Evolutionary conservation across 805 yeast species (phyloP), one percentile per base, ranked within the genome.

Genomic region (Suhomyces vadensis): DNA sequence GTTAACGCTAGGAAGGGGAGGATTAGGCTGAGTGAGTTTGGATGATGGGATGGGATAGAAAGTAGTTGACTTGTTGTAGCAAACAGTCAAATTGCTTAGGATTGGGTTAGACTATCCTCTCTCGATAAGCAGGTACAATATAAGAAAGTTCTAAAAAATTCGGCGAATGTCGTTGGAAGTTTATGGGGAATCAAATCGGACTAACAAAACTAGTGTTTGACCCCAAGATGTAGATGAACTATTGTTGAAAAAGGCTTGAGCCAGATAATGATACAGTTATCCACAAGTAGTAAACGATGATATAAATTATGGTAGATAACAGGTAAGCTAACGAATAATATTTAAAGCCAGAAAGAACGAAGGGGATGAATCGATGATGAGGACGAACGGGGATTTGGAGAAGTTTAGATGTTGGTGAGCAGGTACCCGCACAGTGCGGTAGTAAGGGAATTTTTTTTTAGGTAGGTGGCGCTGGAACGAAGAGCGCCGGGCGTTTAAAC

Each of bases 381-480:
- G 33, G 14, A 29, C 20, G 33, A 29, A n/a, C 33, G 16, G 33
- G 33, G 33, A 29, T 29, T 16, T 29, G 33, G 20, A 29, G 33
- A 29, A 29, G 16, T n/a, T 20, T 17, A 27, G 31, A 29, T 29
- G 33, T 6, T 29, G 33, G 33, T 29, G 33, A 29, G 33, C 33
- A 29, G 20, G 33, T 14, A 29, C 14, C 33, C 33, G 33, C 33
- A 29, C 19, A 19, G 33, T 29, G 33, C 33, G 33, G 33, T 29
- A 29, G 33, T 14, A 8, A 14, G 9, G 33, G 19, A 29, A 29
- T 29, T 16, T 29, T 29, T 29, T 29, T 29, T 29, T 20, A 29
- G 33, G 14, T 6, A 6, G 33, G 33, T 29, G 33, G 33, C 33
- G 33, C 33, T 29, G 10, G 16, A 23, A 23, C 25, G 7, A 14